These are phyloP conservation scores for Beauveria brongniartii DNA, from an alignment of 2,329 filamentous ascomycete genomes.

Conservation along the genomic window DNA sequence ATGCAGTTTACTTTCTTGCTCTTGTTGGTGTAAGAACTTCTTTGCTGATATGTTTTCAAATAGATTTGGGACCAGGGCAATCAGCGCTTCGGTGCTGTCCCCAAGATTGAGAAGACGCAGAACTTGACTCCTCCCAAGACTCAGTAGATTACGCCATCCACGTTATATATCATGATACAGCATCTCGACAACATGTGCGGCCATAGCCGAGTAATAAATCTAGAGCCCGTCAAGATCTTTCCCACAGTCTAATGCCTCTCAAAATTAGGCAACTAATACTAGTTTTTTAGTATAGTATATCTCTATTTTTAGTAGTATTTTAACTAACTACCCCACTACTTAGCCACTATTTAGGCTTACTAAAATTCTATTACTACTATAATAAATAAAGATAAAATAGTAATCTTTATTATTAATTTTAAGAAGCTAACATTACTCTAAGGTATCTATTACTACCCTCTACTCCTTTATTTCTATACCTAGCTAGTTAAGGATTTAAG, in stretches of 20 bases:
- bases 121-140: conserved; percentile 4
- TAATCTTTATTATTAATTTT: no score
- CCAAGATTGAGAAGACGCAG: conserved; percentile 10
- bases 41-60: not conserved
- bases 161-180: not conserved
- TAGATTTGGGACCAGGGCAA: conserved; percentile 9
- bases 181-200: not conserved
- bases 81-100: conserved; percentile 50
- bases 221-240: not conserved
- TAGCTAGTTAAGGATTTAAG: no score
- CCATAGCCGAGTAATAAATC: not conserved
- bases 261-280: not conserved
- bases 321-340: not conserved
- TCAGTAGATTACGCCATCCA: not conserved
- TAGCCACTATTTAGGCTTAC: not conserved
- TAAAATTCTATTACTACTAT: not conserved
- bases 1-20: no score
- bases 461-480: no score
- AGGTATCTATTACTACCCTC: no score
- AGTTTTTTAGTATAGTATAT: not conserved
- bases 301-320: not conserved
- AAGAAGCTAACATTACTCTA: no score
- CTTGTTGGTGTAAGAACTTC: no score
- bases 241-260: not conserved
- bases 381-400: no score